These are phyloP conservation scores for Schwanniomyces pseudopolymorphus DNA, from an alignment of 805 yeast genomes.

Conservation along the genomic window DNA sequence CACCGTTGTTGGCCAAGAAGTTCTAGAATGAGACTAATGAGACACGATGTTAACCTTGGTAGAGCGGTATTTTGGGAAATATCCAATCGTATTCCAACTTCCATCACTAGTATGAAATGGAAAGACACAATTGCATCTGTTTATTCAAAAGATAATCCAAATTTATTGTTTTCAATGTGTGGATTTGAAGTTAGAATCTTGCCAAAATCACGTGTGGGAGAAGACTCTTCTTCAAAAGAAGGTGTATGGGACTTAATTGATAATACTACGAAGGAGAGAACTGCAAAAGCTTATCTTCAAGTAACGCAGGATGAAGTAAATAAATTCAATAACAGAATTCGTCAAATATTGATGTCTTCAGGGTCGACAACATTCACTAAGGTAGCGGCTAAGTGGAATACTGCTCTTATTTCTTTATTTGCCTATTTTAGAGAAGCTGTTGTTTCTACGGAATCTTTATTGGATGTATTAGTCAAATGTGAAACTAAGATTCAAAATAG, in stretches of 20 bases:
- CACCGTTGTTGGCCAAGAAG: conserved; percentile 95
- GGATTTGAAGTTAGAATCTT: conserved; percentile 92
- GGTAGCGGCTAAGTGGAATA: conserved; percentile 94
- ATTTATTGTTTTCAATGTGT: conserved; percentile 83
- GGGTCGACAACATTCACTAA: conserved; percentile 95
- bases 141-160: conserved; percentile 88
- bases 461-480: conserved; percentile 82
- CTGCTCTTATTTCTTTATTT: conserved; percentile 80
- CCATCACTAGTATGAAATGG: conserved; percentile 76
- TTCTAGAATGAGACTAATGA: conserved; percentile 82
- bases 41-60: conserved; percentile 90
- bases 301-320: conserved; percentile 81
- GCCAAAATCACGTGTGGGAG: conserved; percentile 66
- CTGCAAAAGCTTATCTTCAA: conserved; percentile 83
- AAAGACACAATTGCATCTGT: conserved; percentile 80
- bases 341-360: conserved; percentile 90
- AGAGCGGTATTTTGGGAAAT: conserved; percentile 92
- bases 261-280: conserved; percentile 71
- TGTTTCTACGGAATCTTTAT: conserved; percentile 70
- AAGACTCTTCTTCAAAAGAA: conserved; percentile 59
- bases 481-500: conserved; percentile 93
- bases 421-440: conserved; percentile 94
- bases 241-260: conserved; percentile 90
- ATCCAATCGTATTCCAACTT: conserved; percentile 71
- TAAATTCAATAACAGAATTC: conserved; percentile 75